Base-by-base conservation (phyloP, 352 stramenopile species). In the Thalassiosira livingstoniorum region DNA sequence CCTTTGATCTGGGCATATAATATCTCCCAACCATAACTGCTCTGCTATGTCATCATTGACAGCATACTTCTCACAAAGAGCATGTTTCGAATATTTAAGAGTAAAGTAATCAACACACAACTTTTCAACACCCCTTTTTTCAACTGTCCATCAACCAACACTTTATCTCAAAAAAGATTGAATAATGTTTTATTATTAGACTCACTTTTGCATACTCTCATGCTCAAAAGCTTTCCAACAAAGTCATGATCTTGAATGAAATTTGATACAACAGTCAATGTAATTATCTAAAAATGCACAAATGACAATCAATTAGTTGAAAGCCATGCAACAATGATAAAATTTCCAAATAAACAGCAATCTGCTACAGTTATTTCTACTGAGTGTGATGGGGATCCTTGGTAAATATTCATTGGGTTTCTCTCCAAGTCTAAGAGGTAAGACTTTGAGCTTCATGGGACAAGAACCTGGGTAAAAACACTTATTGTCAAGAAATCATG, bases 141-240 rank as follows among this genome's bases (percentile, higher is more conserved):
- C 1, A 78, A 31, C 1, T 61, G 31, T 13, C 4, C 55, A n/a
- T 78, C 69, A 0, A 27, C 27, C 25, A 35, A 5, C 1, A 55
- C 54, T 25, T 60, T 1, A 37, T 78, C 32, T 10, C n/a, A 58
- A 39, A 78, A 78, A 37, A 69, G 69, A 58, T 53, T 57, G 37
- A 55, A 34, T 15, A 25, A 27, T 29, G 10, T 67, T 42, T 53
- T 54, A 42, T 54, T 69, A 25, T 78, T 60, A 29, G 2, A 21
- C 0, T 34, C 7, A 18, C 3, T 34, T 60, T 69, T 29, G 21
- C 23, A 69, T 2, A 68, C 57, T 11, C 69, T 53, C 25, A 69
- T 27, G 5, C 68, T 15, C 2, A 69, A 69, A 31, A 78, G 68
- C 69, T 78, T 78, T 18, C 55, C 69, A 60, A 42, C 35, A 31